Evolutionary conservation across 148 eudicot genomes (phyloP).

Genomic region (Bassia scoparia): DNA sequence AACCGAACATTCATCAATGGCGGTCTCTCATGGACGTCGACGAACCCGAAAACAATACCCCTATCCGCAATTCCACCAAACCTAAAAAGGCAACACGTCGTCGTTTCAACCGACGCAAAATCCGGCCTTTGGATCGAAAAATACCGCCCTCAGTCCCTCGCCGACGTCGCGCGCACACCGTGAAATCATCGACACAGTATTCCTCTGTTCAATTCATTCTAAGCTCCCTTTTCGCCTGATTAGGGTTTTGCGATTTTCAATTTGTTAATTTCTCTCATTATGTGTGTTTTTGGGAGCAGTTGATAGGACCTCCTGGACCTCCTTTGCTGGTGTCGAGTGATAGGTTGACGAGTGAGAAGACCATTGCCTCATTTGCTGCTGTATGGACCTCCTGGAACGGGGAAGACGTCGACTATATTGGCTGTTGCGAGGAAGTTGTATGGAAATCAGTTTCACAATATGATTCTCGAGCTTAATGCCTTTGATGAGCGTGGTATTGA

Average conservation of each 20-base stretch:
- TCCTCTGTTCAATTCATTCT: not conserved
- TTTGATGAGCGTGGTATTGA: slow-evolving; percentile 97
- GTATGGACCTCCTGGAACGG: slow-evolving; percentile 97
- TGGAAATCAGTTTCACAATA: slow-evolving; percentile 74
- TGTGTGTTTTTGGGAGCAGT: slow-evolving; percentile 35
- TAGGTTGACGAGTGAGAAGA: slow-evolving; percentile 86
- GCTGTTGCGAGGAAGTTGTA: slow-evolving; percentile 87
- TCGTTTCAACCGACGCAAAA: slow-evolving; percentile 37
- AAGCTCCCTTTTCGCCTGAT: not conserved
- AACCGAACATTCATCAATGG: slow-evolving; percentile 36
- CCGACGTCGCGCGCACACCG: slow-evolving; percentile 99
- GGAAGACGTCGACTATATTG: slow-evolving; percentile 91
- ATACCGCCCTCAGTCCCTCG: slow-evolving; percentile 94
- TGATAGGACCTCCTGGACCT: no score
- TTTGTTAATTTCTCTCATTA: not conserved
- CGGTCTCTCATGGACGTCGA: slow-evolving; percentile 79
- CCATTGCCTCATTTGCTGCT: slow-evolving; percentile 86
- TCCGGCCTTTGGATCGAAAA: slow-evolving; percentile 95
- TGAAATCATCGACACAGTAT: slow-evolving; percentile 86
- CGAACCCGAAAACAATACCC: slow-evolving; percentile 21
- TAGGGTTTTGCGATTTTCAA: not conserved
- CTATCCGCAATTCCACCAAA: slow-evolving; percentile 15
- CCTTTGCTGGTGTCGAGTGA: no score
- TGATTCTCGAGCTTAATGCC: slow-evolving; percentile 95
- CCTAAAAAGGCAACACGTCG: slow-evolving; percentile 50